Evolutionary conservation across 2,329 filamentous ascomycete species (phyloP).

Genomic region (Aspergillus vadensis): DNA sequence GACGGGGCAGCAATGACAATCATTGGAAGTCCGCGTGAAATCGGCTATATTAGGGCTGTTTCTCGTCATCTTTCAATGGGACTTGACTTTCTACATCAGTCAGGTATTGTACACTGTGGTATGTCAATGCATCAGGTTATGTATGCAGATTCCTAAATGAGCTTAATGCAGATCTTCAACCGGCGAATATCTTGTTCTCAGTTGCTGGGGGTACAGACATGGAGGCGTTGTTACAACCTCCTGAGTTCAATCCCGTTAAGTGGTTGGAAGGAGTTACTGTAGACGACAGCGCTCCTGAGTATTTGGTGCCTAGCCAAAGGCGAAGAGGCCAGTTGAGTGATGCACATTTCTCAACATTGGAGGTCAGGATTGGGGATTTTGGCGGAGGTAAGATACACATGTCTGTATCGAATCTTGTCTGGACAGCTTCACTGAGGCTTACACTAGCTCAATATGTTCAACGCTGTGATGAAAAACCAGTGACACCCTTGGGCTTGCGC

Average conservation of each 20-base stretch:
- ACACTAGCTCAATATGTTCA: slow-evolving; percentile 11
- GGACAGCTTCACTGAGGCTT: neutral
- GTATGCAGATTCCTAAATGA: neutral
- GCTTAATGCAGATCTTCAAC: slow-evolving; percentile 22
- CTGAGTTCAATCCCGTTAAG: slow-evolving; percentile 21
- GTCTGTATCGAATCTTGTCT: neutral
- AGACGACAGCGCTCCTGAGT: slow-evolving; percentile 23
- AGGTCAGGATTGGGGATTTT: slow-evolving; percentile 26
- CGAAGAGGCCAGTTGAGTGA: slow-evolving; percentile 18
- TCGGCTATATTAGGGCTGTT: slow-evolving; percentile 18
- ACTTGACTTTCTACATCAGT: slow-evolving; percentile 21
- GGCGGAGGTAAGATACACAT: slow-evolving; percentile 22
- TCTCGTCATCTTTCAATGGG: slow-evolving; percentile 23
- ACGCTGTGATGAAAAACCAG: slow-evolving; percentile 15
- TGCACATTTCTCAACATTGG: slow-evolving; percentile 14
- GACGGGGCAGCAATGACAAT: slow-evolving; percentile 25
- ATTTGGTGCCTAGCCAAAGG: slow-evolving; percentile 24
- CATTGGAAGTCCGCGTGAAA: slow-evolving; percentile 13
- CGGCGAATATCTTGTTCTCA: slow-evolving; percentile 26
- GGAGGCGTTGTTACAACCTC: slow-evolving; percentile 12
- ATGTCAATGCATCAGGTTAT: neutral
- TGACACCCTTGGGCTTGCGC: slow-evolving; percentile 22
- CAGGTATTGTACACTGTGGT: slow-evolving; percentile 24
- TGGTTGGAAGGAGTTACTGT: slow-evolving; percentile 19
- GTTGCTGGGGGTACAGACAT: neutral